Base-by-base conservation (phyloP, 257 asterid genomes). In the Catharanthus roseus region DNA sequence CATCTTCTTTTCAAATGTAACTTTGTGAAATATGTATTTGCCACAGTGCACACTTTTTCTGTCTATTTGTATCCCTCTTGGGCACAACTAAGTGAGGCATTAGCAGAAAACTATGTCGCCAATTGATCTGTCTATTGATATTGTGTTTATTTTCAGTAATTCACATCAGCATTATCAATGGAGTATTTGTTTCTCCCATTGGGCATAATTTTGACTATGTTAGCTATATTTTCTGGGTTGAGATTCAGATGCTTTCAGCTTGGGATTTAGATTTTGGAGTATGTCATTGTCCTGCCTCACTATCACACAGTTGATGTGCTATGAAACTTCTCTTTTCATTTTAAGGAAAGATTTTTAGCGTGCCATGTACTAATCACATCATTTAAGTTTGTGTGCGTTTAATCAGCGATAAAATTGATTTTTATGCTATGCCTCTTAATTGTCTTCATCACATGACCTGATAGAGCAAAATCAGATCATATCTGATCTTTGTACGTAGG, bases 21-120 rank as follows among this genome's bases (percentile, higher is more conserved):
- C 47, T 79, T 49, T 65, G 51, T 67, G 68, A 72, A 61, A 49
- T 39, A 73, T 72, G 53, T 69, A 67, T 62, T 71, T 9, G 13
- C 45, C 31, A 13, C 54, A 66, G 41, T 65, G 68, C 51, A 11
- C 21, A 1, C 39, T 65, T 51, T 51, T 11, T 39, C 7, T 6
- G 38, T 41, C 10, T 63, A 12, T 6, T 16, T 56, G 41, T 16
- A 13, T 60, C 34, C 45, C 12, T 45, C 10, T 21, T 41, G 54
- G 21, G 57, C 9, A 18, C 38, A 42, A 16, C 21, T 5, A 57
- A 28, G 23, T 42, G 8, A 58, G 41, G 41, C 13, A 11, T 8
- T 39, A 12, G 23, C 23, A 10, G 36, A 36, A 1, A 60, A 18
- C 44, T 18, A 5, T 1, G 28, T 51, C 10, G 2, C 34, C 51